Base-by-base conservation (phyloP, 495 filamentous ascomycete genomes). In the Trichoderma reesei region DNA sequence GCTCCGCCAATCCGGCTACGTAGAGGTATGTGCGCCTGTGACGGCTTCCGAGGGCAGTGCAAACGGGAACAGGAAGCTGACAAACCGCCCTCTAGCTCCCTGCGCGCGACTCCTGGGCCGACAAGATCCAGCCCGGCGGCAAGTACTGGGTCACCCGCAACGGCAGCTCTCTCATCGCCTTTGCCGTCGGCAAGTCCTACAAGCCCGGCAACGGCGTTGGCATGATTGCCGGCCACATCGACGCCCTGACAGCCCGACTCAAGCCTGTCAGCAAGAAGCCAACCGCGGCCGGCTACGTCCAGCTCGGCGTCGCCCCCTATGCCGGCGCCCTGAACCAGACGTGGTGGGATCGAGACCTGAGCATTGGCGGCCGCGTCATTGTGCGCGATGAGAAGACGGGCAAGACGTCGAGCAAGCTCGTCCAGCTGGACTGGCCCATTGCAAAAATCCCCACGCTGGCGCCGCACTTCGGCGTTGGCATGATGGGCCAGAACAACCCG, bases 341-440 rank as follows among this genome's bases (percentile, higher is more conserved):
- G 2, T 96, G 92, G 92, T 96, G 90, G 91, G 92, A 96, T 77
- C 82, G 93, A 16, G 94, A 98, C 76, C 82, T 98, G 46, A 87
- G 88, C 60, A 87, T 97, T 67, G 94, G 90, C 60, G 94, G 94
- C 10, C 82, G 90, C 46, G 92, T 98, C 8, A 79, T 97, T 41
- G 86, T 97, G 31, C 88, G 87, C 68, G 85, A 95, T 65, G 71
- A 79, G 4, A 69, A 79, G 3, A 84, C 82, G 3, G 90, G 90
- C 66, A 96, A 92, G 82, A 89, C 95, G 37, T 82, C 86, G 60
- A 85, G 82, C 44, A 91, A 88, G 78, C 78, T 97, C 38, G 91
- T 96, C 31, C 93, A 96, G 74, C 80, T 97, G 37, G 88, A 88
- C 71, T 96, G 92, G 90, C 94, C 94, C 1, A 88, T 98, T 75